phyloP scores from a whole-genome alignment of 139 green algal species.

The Gonium pectorale region DNA sequence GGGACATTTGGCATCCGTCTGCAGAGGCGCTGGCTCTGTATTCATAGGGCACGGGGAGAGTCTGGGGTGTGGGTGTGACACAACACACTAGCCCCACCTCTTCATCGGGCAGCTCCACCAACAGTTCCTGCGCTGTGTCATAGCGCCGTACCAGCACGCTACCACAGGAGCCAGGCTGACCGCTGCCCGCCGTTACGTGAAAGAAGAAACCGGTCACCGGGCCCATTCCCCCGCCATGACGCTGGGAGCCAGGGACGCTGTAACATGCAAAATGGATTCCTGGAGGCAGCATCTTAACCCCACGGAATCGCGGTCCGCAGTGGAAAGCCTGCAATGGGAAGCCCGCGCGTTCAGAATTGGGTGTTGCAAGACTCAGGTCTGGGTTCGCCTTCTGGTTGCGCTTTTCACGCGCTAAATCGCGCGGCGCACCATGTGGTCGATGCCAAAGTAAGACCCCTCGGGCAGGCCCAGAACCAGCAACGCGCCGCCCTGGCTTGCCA shows the following conservation, averaged over 20 bases:
- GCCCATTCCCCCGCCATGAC: slow-evolving; percentile 45
- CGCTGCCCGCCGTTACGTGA: not conserved
- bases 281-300: slow-evolving; percentile 94
- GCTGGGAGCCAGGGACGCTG: slow-evolving; percentile 38
- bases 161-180: not conserved
- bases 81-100: slow-evolving; percentile 60
- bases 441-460: slow-evolving; percentile 69
- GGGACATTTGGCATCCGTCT: too few relatives aligned
- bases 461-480: slow-evolving; percentile 87
- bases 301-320: slow-evolving; percentile 82
- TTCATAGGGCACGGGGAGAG: too few relatives aligned
- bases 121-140: slow-evolving; percentile 64
- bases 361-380: too few relatives aligned
- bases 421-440: slow-evolving; percentile 84
- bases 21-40: too few relatives aligned
- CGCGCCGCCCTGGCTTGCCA: slow-evolving; percentile 68
- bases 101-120: slow-evolving; percentile 74
- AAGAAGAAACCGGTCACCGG: slow-evolving; percentile 72
- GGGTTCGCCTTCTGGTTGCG: too few relatives aligned
- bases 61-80: too few relatives aligned
- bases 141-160: slow-evolving; percentile 75
- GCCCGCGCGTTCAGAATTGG: too few relatives aligned
- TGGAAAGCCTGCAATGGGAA: slow-evolving; percentile 69
- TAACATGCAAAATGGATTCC: slow-evolving; percentile 87
- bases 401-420: too few relatives aligned